phyloP scores from a whole-genome alignment of 176 grass and related monocot genomes.

The Tillandsia fasciculata region DNA sequence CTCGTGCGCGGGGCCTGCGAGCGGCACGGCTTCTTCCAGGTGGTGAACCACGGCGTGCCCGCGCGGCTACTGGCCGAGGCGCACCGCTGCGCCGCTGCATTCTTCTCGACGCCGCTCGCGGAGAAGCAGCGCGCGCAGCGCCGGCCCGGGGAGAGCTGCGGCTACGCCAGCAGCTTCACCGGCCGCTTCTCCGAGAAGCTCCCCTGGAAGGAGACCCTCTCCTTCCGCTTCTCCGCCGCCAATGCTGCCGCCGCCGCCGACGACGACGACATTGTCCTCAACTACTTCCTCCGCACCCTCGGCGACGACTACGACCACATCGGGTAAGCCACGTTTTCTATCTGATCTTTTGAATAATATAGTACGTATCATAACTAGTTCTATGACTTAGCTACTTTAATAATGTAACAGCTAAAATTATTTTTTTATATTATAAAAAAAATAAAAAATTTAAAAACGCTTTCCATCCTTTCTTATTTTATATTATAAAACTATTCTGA shows the following conservation, averaged over 20 bases:
- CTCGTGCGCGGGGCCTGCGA: conserved; percentile 47
- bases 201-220: conserved; percentile 97
- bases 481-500: too few species aligned
- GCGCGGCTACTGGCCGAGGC: conserved; percentile 35
- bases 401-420: too few species aligned
- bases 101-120: conserved; percentile 65
- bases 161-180: conserved; percentile 96
- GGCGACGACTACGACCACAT: conserved; percentile 38
- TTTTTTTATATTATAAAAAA: too few species aligned
- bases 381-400: too few species aligned
- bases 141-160: conserved; percentile 49
- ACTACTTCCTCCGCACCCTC: conserved; percentile 48
- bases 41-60: conserved; percentile 78
- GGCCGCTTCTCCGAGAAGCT: conserved; percentile 71
- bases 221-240: conserved; percentile 37
- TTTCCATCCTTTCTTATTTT: too few species aligned
- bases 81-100: conserved; percentile 54
- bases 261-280: conserved; percentile 22
- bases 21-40: conserved; percentile 87
- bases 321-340: conserved; percentile 30
- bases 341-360: too few species aligned
- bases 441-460: too few species aligned
- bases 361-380: too few species aligned
- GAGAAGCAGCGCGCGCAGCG: conserved; percentile 89
- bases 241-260: background rate